These are phyloP conservation scores for Blastocystis hominis DNA, from an alignment of 352 stramenopile species.

Conservation along the genomic window DNA sequence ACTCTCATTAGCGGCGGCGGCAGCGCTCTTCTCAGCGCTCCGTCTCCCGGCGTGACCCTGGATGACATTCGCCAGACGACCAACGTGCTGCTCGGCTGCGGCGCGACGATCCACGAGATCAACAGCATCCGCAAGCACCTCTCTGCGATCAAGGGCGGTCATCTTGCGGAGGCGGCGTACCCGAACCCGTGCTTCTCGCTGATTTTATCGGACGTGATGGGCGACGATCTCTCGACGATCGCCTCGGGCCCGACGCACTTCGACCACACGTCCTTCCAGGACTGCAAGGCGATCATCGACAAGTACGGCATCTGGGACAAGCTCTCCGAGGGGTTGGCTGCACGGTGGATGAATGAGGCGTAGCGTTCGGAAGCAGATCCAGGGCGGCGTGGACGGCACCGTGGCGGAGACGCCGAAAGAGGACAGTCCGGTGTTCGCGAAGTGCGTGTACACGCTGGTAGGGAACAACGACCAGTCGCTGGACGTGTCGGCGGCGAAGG, in stretches of 20 bases:
- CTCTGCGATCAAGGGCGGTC: constrained; percentile 53
- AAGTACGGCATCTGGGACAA: constrained; percentile 52
- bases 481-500: constrained; percentile 22
- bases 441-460: constrained; percentile 50
- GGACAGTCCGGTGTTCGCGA: background rate
- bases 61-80: constrained; percentile 59
- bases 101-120: constrained; percentile 61
- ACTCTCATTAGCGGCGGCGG: constrained; percentile 60
- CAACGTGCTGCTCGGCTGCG: constrained; percentile 58
- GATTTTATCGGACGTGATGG: constrained; percentile 61
- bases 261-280: constrained; percentile 58
- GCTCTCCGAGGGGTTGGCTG: constrained; percentile 21
- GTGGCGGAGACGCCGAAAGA: constrained; percentile 44
- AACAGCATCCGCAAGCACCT: constrained; percentile 60
- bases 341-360: background rate
- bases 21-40: constrained; percentile 53
- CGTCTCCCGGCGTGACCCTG: constrained; percentile 10
- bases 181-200: constrained; percentile 54
- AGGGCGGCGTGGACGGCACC: constrained; percentile 38
- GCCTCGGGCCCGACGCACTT: constrained; percentile 59
- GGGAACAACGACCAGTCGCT: constrained; percentile 57
- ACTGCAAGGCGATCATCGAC: constrained; percentile 57
- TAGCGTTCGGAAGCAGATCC: constrained; percentile 49
- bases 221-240: constrained; percentile 59
- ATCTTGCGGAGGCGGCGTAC: constrained; percentile 57